Base-by-base conservation (phyloP, 768 basidiomycete species). In the Leccinum obscurum region DNA sequence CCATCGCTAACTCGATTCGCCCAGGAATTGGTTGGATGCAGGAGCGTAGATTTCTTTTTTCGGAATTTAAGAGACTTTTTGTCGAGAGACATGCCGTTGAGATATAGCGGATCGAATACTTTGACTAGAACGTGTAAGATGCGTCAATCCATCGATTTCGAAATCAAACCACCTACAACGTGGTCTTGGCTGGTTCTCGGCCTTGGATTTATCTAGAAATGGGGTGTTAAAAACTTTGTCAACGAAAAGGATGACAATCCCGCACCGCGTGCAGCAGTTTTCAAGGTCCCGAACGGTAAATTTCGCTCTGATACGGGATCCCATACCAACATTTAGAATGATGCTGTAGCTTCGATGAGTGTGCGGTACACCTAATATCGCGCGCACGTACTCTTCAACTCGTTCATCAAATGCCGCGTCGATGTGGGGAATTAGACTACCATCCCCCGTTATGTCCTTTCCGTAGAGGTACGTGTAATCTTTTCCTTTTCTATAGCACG, bases 241-340 rank as follows among this genome's bases (percentile, higher is more conserved):
- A 14, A 44, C 50, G 52, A 4, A 41, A 57, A 41, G n/a, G 22
- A 7, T 3, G 3, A 54, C 13, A 20, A 32, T n/a, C n/a, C 63
- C 79, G 46, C 60, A 93, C 93, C 91, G 15, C 89, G 77, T 0
- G 95, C 95, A 48, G 94, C 93, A 0, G 94, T 92, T 75, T 99
- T 99, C 54, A 99, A 77, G 0, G 87, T 91, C 2, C 97, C 97
- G 62, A 99, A 98, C 0, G 96, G 93, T 20, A 97, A 77, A 68
- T 93, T 92, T 24, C 92, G 85, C 66, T 90, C 88, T 1, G 92
- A 87, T 3, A 90, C 80, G 0, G 96, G 96, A 73, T 98, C 97
- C 91, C 92, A 98, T 3, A 98, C 96, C 34, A 99, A 78, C 96
- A 99, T 98, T 73, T 99, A 99, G 74, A 52, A 98, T 92, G 65